Evolutionary conservation across 2,329 filamentous ascomycete species (phyloP).

Genomic region (Dendrostoma leiphaemia): DNA sequence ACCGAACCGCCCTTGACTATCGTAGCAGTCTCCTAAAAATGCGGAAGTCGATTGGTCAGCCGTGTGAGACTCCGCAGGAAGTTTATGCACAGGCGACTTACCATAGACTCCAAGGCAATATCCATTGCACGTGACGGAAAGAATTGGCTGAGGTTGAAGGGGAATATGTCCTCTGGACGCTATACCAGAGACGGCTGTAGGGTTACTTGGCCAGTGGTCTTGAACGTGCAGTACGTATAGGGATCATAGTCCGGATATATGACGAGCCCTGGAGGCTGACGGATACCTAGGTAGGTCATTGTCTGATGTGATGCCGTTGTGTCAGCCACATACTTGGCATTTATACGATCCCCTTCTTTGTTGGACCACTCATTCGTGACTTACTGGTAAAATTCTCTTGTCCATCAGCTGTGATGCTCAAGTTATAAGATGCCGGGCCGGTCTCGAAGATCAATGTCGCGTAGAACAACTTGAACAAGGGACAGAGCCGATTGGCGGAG

Average conservation of each 20-base stretch:
- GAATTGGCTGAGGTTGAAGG: conserved; percentile 10
- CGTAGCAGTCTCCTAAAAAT: conserved; percentile 1
- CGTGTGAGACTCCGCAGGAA: background rate
- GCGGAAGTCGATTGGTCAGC: background rate
- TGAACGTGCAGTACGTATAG: conserved; percentile 7
- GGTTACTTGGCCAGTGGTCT: conserved; percentile 1
- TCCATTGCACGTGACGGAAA: conserved; percentile 10
- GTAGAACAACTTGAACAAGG: no score
- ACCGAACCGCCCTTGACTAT: background rate
- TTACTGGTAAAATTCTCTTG: conserved; percentile 7
- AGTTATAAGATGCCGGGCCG: conserved; percentile 3
- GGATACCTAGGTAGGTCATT: conserved; percentile 6
- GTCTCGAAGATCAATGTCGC: conserved; percentile 5
- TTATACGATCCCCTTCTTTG: background rate
- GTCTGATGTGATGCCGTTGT: background rate
- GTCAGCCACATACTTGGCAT: background rate
- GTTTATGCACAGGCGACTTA: background rate
- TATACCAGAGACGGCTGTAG: conserved; percentile 1
- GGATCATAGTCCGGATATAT: conserved; percentile 7
- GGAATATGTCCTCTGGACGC: conserved; percentile 10
- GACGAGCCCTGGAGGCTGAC: conserved; percentile 11
- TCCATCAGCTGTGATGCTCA: conserved; percentile 10
- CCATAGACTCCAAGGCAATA: conserved; percentile 9
- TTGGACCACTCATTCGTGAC: no score
- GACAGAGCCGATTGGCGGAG: no score